phyloP scores from a whole-genome alignment of 2,329 filamentous ascomycete species.

The Stagonosporopsis vannaccii region DNA sequence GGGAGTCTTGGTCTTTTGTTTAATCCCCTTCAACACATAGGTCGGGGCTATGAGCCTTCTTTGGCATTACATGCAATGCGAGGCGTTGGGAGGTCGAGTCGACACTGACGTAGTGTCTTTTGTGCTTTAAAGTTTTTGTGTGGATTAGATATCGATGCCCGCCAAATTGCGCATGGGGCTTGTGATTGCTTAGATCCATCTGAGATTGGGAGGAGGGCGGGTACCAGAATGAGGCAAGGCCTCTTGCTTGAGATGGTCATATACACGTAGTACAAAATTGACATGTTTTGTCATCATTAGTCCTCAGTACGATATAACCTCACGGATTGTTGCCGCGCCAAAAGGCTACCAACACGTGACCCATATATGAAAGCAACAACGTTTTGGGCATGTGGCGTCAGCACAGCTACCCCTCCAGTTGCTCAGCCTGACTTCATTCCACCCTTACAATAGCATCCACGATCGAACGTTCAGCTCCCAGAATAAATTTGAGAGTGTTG shows the following conservation, averaged over 20 bases:
- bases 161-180: constrained; percentile 28
- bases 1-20: constrained; percentile 25
- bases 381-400: neutral
- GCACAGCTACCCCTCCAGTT: neutral
- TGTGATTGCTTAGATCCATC: constrained; percentile 14
- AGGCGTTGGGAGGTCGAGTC: constrained; percentile 12
- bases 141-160: constrained; percentile 12
- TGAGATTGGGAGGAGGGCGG: neutral
- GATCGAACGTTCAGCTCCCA: no score
- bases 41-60: constrained; percentile 6
- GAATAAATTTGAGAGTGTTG: no score
- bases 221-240: neutral
- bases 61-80: constrained; percentile 19
- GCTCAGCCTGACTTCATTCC: neutral
- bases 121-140: constrained; percentile 6
- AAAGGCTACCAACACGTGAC: neutral
- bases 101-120: constrained; percentile 15
- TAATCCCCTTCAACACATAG: constrained; percentile 11
- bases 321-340: neutral
- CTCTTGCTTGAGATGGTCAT: neutral
- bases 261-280: constrained; percentile 14
- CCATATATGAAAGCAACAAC: neutral
- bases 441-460: no score
- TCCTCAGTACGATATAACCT: neutral
- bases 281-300: constrained; percentile 2